A percentile compares a stretch with the other conserved stretches of the same genome.
Conservation (phyloP, 1,284 basidiomycete species). For the Kalmanozyma brasiliensis region DNA sequence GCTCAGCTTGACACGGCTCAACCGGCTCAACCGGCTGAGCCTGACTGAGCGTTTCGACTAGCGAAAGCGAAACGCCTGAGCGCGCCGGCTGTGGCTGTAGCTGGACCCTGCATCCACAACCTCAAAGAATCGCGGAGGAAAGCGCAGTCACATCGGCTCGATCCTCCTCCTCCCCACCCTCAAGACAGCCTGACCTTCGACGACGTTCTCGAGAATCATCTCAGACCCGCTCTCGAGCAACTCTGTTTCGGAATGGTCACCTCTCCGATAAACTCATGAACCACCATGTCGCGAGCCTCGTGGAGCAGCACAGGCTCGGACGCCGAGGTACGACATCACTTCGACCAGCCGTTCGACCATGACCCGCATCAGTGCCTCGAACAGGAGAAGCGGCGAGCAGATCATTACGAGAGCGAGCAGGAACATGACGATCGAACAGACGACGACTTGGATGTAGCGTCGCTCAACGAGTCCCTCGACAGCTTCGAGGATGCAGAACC, state of each 20-base stretch:
- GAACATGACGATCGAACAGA: background rate
- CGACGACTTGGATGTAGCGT: background rate
- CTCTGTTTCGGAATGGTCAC: background rate
- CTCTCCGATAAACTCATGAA: background rate
- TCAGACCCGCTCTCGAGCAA: too few relatives aligned
- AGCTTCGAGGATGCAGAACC: constrained; percentile 6
- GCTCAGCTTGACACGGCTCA: constrained; percentile 5
- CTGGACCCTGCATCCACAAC: constrained; percentile 1
- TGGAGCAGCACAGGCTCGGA: constrained; percentile 33
- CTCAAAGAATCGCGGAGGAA: background rate
- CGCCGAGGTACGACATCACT: constrained; percentile 29
- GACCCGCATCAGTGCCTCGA: constrained; percentile 2
- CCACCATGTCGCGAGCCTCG: constrained; percentile 28
- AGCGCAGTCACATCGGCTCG: too few relatives aligned
- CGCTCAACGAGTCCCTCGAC: constrained; percentile 6
- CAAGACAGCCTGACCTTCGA: too few relatives aligned
- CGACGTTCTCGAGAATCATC: too few relatives aligned
- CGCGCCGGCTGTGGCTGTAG: background rate
- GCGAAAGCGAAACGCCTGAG: constrained; percentile 8
- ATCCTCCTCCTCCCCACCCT: too few relatives aligned
- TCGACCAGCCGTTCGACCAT: constrained; percentile 26
- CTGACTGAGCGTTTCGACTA: constrained; percentile 5
- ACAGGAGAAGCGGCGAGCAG: background rate
- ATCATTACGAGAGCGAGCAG: background rate
- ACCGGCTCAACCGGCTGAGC: too few relatives aligned